phyloP scores from a whole-genome alignment of 495 filamentous ascomycete species.

The Xylaria sp. region DNA sequence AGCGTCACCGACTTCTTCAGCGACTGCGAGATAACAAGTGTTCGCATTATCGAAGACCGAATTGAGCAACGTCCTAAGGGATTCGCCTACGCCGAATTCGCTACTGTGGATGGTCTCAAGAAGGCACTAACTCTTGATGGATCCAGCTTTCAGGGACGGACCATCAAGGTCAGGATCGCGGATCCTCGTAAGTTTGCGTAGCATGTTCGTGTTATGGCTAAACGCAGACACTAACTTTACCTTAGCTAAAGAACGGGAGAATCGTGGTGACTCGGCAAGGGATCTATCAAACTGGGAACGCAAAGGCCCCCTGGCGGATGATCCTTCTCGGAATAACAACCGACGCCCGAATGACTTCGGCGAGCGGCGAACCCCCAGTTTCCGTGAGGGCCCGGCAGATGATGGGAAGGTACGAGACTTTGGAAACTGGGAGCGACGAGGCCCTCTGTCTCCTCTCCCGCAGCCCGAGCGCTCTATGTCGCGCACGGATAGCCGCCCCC shows the following conservation, averaged over 20 bases:
- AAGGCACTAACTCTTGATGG: constrained; percentile 85
- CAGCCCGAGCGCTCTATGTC: constrained; percentile 58
- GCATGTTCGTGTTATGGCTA: constrained; percentile 13
- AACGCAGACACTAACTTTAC: constrained; percentile 39
- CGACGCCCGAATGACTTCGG: constrained; percentile 55
- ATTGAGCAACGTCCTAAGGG: constrained; percentile 91
- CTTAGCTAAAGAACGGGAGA: constrained; percentile 71
- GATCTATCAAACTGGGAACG: constrained; percentile 85
- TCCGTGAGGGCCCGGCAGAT: constrained; percentile 54
- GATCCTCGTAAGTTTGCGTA: constrained; percentile 50
- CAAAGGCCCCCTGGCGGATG: constrained; percentile 84
- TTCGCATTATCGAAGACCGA: constrained; percentile 96
- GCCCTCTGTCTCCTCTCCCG: constrained; percentile 79
- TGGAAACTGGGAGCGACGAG: constrained; percentile 93
- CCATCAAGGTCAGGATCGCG: constrained; percentile 76
- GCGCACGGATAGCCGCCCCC: constrained; percentile 73
- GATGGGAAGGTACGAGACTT: constrained; percentile 89
- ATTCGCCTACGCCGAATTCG: constrained; percentile 97
- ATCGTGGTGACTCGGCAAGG: constrained; percentile 61
- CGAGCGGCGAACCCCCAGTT: constrained; percentile 45
- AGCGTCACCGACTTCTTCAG: constrained; percentile 86
- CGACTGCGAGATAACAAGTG: constrained; percentile 82
- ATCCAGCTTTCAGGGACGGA: constrained; percentile 80
- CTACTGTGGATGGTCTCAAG: constrained; percentile 85
- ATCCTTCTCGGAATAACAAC: constrained; percentile 61